Evolutionary conservation across 441 rosid species (phyloP).

Genomic region (Mallotus repandus): DNA sequence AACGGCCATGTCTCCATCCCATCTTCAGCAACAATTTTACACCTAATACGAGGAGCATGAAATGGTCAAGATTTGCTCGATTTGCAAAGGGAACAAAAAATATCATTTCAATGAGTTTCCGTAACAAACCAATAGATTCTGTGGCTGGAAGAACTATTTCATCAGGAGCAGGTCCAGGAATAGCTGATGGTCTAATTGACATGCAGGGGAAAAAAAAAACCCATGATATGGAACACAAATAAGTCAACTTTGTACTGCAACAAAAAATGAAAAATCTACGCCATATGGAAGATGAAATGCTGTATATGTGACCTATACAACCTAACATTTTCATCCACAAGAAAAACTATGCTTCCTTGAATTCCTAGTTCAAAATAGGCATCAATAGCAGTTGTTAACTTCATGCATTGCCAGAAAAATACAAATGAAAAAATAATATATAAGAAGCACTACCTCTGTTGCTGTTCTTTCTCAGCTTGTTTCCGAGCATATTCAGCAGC

Average conservation of each 20-base stretch:
- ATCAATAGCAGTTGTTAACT: conserved; percentile 14
- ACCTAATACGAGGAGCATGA: conserved; percentile 46
- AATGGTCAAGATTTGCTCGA: conserved; percentile 20
- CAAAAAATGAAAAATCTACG: neutral
- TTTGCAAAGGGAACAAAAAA: conserved; percentile 2
- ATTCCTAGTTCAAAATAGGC: neutral
- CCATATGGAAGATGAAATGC: neutral
- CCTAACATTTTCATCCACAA: neutral
- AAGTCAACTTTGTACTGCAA: neutral
- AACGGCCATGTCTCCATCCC: conserved; percentile 96
- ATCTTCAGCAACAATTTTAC: conserved; percentile 81
- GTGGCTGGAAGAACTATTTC: conserved; percentile 83
- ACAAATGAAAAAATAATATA: conserved; percentile 18
- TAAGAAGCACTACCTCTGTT: conserved; percentile 55
- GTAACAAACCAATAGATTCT: conserved; percentile 81
- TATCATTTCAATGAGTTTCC: neutral
- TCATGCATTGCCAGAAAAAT: conserved; percentile 17
- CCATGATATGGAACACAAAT: neutral
- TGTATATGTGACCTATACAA: neutral
- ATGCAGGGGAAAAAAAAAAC: neutral
- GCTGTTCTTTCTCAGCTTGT: conserved; percentile 87
- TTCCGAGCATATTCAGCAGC: conserved; percentile 86
- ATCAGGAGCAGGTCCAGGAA: conserved; percentile 94
- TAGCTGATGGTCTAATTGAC: conserved; percentile 73
- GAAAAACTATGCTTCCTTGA: neutral